A percentile compares a stretch with the other conserved stretches of the same genome.
These are phyloP conservation scores for Delonix regia DNA, from an alignment of 306 rosid genomes.

Conservation along the genomic window DNA sequence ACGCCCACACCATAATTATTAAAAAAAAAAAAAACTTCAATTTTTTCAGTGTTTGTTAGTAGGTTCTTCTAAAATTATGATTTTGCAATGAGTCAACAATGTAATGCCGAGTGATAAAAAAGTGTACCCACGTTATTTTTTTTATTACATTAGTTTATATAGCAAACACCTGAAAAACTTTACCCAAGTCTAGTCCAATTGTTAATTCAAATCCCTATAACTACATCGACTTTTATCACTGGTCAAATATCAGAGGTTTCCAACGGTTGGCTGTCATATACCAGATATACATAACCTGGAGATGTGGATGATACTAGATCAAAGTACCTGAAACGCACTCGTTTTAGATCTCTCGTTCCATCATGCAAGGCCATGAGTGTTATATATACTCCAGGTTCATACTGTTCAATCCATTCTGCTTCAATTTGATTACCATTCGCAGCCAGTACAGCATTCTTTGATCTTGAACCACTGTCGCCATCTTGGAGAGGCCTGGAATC, in stretches of 20 bases:
- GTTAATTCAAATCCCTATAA: neutral
- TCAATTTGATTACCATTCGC: slow-evolving; percentile 64
- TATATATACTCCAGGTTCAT: slow-evolving; percentile 96
- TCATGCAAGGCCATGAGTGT: slow-evolving; percentile 88
- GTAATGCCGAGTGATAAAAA: neutral
- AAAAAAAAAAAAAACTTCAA: neutral
- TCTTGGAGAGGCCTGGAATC: slow-evolving; percentile 66
- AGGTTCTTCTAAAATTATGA: neutral
- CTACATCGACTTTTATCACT: neutral
- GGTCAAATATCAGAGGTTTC: slow-evolving; percentile 5
- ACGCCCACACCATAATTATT: no score
- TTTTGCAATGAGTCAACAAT: neutral
- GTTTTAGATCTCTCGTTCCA: slow-evolving; percentile 91
- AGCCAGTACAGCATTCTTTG: slow-evolving; percentile 48
- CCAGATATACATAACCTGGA: neutral
- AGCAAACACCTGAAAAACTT: neutral
- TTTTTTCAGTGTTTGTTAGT: neutral
- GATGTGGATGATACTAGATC: neutral
- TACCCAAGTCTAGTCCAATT: neutral
- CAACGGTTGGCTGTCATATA: neutral
- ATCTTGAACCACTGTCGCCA: slow-evolving; percentile 55
- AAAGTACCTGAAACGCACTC: slow-evolving; percentile 94
- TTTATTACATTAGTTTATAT: neutral
- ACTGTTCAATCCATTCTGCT: slow-evolving; percentile 98
- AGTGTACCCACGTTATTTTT: neutral